Evolutionary conservation across 2,329 filamentous ascomycete genomes (phyloP).

Genomic region (Colletotrichum camelliae): DNA sequence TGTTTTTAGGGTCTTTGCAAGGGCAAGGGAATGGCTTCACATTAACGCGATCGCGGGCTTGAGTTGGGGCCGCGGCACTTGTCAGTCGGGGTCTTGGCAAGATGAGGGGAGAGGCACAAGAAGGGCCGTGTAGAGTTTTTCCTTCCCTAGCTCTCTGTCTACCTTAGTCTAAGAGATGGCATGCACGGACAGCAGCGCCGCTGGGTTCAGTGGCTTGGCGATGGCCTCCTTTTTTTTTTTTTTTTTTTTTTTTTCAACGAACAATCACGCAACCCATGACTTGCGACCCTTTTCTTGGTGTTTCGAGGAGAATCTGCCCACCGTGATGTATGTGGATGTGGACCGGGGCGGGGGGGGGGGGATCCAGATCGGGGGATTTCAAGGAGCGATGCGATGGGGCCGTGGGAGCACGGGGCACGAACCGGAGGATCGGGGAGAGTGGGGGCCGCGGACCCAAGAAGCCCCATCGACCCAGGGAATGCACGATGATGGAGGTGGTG

Average conservation of each 20-base stretch:
- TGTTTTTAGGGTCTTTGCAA: not conserved
- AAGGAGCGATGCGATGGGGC: not conserved
- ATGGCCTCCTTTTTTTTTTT: not conserved
- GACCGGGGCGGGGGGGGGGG: not conserved
- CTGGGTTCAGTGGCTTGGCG: not conserved
- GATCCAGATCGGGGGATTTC: not conserved
- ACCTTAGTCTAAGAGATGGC: not conserved
- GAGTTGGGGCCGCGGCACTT: not conserved
- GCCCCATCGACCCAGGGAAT: not conserved
- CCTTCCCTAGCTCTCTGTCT: not conserved
- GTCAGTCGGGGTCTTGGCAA: not conserved
- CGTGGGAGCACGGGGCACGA: not conserved
- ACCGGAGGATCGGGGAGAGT: not conserved
- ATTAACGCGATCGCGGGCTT: not conserved
- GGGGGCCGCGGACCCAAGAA: not conserved
- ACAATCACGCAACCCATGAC: not conserved
- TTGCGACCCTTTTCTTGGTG: not conserved
- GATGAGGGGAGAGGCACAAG: not conserved
- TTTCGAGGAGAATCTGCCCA: not conserved
- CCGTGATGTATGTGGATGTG: not conserved
- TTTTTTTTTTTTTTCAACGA: not conserved
- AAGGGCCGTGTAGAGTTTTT: not conserved
- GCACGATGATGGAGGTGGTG: not conserved
- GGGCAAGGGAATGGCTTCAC: not conserved
- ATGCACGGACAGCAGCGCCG: not conserved